These are phyloP conservation scores for Aspergillus olivimuriae DNA, from an alignment of 495 filamentous ascomycete genomes.

Conservation along the genomic window DNA sequence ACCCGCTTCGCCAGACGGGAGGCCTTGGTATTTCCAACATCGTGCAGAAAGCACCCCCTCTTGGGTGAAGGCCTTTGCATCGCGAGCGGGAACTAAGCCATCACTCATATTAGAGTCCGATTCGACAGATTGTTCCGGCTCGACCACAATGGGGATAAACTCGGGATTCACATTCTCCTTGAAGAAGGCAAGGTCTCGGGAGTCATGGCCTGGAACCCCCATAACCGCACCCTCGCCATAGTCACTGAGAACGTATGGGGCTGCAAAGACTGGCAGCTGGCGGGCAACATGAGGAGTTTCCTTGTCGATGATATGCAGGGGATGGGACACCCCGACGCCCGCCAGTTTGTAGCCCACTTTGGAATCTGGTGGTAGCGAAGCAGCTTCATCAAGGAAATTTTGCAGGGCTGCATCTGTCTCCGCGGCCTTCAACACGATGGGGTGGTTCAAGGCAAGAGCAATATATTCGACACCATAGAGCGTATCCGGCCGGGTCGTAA, in stretches of 20 bases:
- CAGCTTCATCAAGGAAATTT: conserved; percentile 58
- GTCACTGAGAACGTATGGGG: conserved; percentile 79
- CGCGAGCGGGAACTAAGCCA: conserved; percentile 27
- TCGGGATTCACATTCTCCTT: conserved; percentile 52
- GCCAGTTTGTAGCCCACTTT: conserved; percentile 67
- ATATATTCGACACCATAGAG: conserved; percentile 79
- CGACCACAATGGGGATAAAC: conserved; percentile 45
- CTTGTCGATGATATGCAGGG: conserved; percentile 49
- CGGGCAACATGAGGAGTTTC: conserved; percentile 42
- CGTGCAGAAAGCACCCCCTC: conserved; percentile 40
- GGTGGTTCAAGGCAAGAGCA: conserved; percentile 68
- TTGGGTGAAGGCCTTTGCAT: conserved; percentile 35
- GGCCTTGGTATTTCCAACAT: conserved; percentile 43
- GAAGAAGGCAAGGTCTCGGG: conserved; percentile 74
- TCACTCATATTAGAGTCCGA: conserved; percentile 33
- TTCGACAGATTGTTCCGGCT: conserved; percentile 18
- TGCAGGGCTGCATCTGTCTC: conserved; percentile 52
- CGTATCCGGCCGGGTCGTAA: conserved; percentile 80
- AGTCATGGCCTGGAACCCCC: conserved; percentile 84
- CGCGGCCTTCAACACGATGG: conserved; percentile 57
- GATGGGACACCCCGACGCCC: conserved; percentile 57
- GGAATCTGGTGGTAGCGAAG: conserved; percentile 58
- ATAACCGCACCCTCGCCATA: conserved; percentile 89
- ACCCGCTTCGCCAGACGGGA: conserved; percentile 55
- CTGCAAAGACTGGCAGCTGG: conserved; percentile 67